Base-by-base conservation (phyloP, 176 grass and related monocot species). In the Pontederia crassipes region DNA sequence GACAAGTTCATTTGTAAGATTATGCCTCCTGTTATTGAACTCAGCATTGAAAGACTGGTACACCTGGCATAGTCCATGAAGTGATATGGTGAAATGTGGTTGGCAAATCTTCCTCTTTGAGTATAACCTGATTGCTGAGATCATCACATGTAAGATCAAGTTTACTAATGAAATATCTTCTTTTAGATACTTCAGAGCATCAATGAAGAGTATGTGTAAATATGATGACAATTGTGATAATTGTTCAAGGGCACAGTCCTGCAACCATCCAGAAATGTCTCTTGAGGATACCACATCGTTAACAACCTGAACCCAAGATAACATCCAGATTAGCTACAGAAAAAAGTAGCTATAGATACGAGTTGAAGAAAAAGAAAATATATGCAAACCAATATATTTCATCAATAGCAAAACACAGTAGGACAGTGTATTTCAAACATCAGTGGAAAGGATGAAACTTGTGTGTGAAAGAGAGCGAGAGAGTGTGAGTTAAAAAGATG, bases 91-190 rank as follows among this genome's bases (percentile, higher is more conserved):
- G 58, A 96, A 96, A 81, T 90, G 86, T 4, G 91, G 73, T 45
- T 96, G 91, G 71, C 82, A 85, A 81, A 90, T 87, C 75, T 82
- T 90, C 84, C 91, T 87, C 75, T 87, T 96, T 68, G 84, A 82
- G 78, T 86, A 95, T 49, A 95, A 66, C 54, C 80, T 84, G 80
- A 87, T 74, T 53, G 86, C 82, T 51, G 86, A 90, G 74, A 80
- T 70, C 57, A 95, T 81, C 62, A 89, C 80, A 82, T 65, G 63
- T 62, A 95, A 72, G 50, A 87, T 65, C 71, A 66, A 82, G 78
- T 71, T 84, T 58, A 95, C 56, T 29, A 87, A 67, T 13, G 65
- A 18, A 51, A 63, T 50, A 83, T 87, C 84, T 67, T 75, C 78
- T 79, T 76, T 82, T 53, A 89, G 62, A 58, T 71, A 65, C 57